Base-by-base conservation (phyloP, 176 grass and related monocot genomes). In the Microstegium vimineum region DNA sequence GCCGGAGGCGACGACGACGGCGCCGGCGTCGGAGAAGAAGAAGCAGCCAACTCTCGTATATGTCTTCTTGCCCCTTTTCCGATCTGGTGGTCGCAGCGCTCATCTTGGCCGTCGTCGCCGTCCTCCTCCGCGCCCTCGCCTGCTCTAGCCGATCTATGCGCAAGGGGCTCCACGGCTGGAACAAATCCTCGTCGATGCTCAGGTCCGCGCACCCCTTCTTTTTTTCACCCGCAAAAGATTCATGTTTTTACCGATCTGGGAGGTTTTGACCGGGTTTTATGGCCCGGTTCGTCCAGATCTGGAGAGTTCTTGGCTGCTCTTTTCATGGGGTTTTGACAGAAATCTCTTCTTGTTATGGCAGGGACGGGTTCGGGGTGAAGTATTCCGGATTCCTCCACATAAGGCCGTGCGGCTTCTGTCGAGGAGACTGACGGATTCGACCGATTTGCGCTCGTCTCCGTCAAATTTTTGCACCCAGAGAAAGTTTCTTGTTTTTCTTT, bases 311-410 rank as follows among this genome's bases (percentile, higher is more conserved):
- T 35, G 68, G 0, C 33, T 78, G 62, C 32, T 60, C 5, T 73
- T 92, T 83, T 64, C 71, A 18, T 71, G 41, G 65, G 78, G 64
- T 89, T 89, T 67, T 82, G 46, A 66, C 49, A 57, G 2, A 49
- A 80, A 76, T 35, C 7, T 38, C 56, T 2, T 3, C 17, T 6
- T 86, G 13, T 66, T 23, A 1, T 49, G 56, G 74, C 94, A 97
- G 94, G 82, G 89, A 91, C 81, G 91, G 94, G 45, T 94, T 94
- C 85, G 92, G 94, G 83, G 92, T 97, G 23, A 97, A 94, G 78
- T 94, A 94, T 87, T 90, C 90, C 67, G 94, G 94, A 33, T 97
- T 94, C 88, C 94, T 91, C 74, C 94, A 94, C 91, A 97, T 97
- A 97, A 81, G 80, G 66, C 79, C 80, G 64, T 91, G 87, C 70